Evolutionary conservation across 1,284 basidiomycete genomes (phyloP), one percentile per base, ranked within the genome.

Genomic region (Mycosarcoma maydis): DNA sequence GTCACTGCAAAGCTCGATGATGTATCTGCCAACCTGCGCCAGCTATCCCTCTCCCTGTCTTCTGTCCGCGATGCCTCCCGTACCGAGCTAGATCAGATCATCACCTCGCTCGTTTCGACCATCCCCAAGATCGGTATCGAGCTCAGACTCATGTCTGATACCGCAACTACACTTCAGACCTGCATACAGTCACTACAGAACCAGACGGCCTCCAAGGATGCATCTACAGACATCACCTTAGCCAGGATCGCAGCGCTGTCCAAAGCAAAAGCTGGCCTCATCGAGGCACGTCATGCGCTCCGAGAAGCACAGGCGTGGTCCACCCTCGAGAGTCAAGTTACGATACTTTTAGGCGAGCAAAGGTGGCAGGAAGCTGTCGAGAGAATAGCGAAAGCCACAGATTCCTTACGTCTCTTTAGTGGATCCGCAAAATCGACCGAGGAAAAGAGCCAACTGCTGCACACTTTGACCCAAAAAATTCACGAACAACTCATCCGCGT

Each of bases 231-330:
- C 27, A 36, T 40, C 14, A 36, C 58, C n/a, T 40, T 71, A 2
- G 50, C 62, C 5, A 46, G 43, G 10, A 66, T 71, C 29, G 46
- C 57, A 8, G 45, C 58, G 2, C 54, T 71, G 8, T 61, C 56
- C 30, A 44, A 52, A 41, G 47, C 50, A 13, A 71, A 71, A 30
- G 42, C 46, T 5, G 44, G 45, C 4, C 58, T 71, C 27, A 53
- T 66, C 24, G 50, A 66, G 3, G 64, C 73, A 17, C 48, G 70
- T 17, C 68, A 71, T 32, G 54, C 60, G 20, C 58, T 75, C n/a
- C 44, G 73, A 20, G 59, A 73, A 30, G 72, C 72, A 2, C 72
- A 75, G 45, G 57, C 67, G 3, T 75, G 73, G 73, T 68, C 58
- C 6, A 73, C 72, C 10, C 57, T 75, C 33, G 62, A 73, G 9